Base-by-base conservation (phyloP, 345 rosid genomes). In the Streptanthus diversifolius region DNA sequence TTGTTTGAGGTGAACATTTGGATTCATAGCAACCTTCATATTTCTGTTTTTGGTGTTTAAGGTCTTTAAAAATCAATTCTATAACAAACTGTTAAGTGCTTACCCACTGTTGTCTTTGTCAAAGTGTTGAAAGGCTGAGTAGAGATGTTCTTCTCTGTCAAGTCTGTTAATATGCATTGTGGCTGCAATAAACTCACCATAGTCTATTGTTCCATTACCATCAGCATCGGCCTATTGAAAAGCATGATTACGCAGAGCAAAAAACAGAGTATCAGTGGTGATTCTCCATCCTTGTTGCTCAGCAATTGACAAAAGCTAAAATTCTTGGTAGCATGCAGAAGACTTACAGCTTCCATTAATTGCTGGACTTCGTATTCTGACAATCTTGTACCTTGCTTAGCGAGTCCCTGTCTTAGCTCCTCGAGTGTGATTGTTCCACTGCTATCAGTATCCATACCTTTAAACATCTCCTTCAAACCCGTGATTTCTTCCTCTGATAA, bases 61-160 rank as follows among this genome's bases (percentile, higher is more conserved):
- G 19, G 6, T 11, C 29, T 66, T 11, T 43, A 35, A 35, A 54
- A 25, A 57, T 54, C 71, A 65, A 13, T 3, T 40, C 5, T 30
- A 8, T 49, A 14, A 32, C 30, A 32, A 55, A 52, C 9, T 29
- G 48, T 52, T 29, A 18, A 15, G 15, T 74, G 30, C 78, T 68
- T 85, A 89, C 92, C 92, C 90, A 67, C 92, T 87, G 48, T 84
- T 89, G 78, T 89, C 92, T 76, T 85, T 85, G 77, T 89, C 90
- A 51, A 89, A 89, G 77, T 86, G 87, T 73, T 80, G 88, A 86
- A 85, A 89, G 48, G 92, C 92, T 17, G 87, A 80, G 79, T 84
- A 85, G 9, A 89, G 86, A 84, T 87, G 95, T 63, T 87, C 92
- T 72, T 87, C 90, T 71, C 84, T 87, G 65, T 87, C 90, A 77